Conservation (phyloP, 139 green algal species). For the Coelastrella sp. region DNA sequence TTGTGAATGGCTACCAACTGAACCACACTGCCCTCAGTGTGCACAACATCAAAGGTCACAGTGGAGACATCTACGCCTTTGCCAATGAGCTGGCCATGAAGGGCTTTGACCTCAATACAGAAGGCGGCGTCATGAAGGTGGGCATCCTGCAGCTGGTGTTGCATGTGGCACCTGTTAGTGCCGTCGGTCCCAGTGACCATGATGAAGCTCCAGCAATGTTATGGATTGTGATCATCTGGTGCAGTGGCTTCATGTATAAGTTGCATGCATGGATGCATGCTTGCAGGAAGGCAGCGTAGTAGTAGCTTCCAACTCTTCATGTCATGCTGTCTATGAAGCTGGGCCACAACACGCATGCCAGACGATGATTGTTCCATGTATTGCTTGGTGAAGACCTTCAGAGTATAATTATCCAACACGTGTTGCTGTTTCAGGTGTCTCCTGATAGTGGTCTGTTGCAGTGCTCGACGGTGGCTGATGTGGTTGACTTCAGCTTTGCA, state of each 20-base stretch:
- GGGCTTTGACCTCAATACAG: slow-evolving; percentile 74
- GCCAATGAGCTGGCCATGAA: slow-evolving; percentile 55
- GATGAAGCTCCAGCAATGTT: too few relatives aligned
- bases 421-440: slow-evolving; percentile 56
- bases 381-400: too few relatives aligned
- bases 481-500: slow-evolving; percentile 37
- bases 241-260: too few relatives aligned
- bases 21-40: slow-evolving; percentile 88
- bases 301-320: too few relatives aligned
- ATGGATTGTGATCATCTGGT: too few relatives aligned
- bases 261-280: too few relatives aligned
- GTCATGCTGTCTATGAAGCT: too few relatives aligned
- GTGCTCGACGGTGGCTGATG: slow-evolving; percentile 80
- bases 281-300: too few relatives aligned
- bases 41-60: slow-evolving; percentile 64
- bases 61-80: slow-evolving; percentile 64
- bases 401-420: too few relatives aligned
- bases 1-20: slow-evolving; percentile 84
- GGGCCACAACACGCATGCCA: too few relatives aligned
- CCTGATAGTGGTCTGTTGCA: slow-evolving; percentile 84
- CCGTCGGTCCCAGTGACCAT: too few relatives aligned
- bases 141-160: neutral
- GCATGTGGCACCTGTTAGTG: too few relatives aligned
- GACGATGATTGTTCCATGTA: neutral
- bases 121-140: slow-evolving; percentile 75